Percentiles rank a stretch among this genome's conserved stretches.
Conservation (phyloP, 2,329 filamentous ascomycete genomes). For the Pestalotiopsis fici region DNA sequence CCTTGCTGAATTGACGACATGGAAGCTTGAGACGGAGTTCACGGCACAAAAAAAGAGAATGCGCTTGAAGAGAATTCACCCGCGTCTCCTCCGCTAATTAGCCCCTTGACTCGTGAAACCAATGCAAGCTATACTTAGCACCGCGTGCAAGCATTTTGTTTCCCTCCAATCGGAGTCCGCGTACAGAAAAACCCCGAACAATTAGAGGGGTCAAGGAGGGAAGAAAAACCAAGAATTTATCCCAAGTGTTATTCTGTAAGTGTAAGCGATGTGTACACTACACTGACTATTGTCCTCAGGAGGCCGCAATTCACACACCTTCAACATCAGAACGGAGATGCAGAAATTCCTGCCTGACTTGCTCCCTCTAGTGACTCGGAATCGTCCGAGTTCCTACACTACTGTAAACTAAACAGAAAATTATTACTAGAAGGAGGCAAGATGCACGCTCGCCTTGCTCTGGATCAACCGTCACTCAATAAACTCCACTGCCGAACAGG, state of each 20-base stretch:
- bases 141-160: not conserved
- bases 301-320: no score
- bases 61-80: not conserved
- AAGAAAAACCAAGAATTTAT: not conserved
- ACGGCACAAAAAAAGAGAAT: not conserved
- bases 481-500: not conserved
- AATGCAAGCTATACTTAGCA: not conserved
- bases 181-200: not conserved
- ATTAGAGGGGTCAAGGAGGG: not conserved
- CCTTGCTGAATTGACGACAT: no score
- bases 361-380: not conserved
- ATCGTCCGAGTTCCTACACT: not conserved
- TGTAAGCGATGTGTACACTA: no score
- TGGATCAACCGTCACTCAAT: not conserved
- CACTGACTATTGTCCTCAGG: no score
- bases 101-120: not conserved
- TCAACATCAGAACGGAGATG: not conserved
- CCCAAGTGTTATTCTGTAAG: not conserved
- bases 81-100: not conserved
- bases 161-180: not conserved
- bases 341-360: not conserved
- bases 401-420: not conserved
- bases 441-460: not conserved
- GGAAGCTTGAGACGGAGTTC: no score
- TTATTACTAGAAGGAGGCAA: not conserved